Percentiles rank a stretch among this genome's conserved stretches.
Conservation (phyloP, 2,329 filamentous ascomycete species). For the Apiospora malaysiana region DNA sequence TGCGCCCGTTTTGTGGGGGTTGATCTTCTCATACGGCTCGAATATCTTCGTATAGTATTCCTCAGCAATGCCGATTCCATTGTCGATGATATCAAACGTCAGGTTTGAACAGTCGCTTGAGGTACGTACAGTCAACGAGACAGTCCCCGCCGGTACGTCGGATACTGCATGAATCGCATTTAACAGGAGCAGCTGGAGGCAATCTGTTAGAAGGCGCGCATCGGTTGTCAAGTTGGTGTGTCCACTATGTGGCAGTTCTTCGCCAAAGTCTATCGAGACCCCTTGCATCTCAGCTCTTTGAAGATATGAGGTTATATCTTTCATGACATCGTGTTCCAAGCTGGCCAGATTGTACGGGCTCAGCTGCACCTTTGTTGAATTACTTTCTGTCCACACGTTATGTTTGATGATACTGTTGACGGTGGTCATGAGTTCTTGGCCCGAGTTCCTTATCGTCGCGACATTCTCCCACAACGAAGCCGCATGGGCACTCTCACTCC, state of each 20-base stretch:
- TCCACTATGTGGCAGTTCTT: not conserved
- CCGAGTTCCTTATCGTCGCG: constrained; percentile 21
- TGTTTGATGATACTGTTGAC: constrained; percentile 25
- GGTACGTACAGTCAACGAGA: constrained; percentile 4
- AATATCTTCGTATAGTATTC: constrained; percentile 18
- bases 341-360: constrained; percentile 19
- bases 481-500: not conserved
- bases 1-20: constrained; percentile 22
- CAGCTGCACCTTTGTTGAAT: not conserved
- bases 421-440: constrained; percentile 23
- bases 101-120: not conserved
- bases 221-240: constrained; percentile 22
- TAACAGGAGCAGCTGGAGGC: constrained; percentile 18
- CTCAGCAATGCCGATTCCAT: constrained; percentile 20
- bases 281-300: constrained; percentile 3
- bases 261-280: constrained; percentile 19
- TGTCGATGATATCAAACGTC: constrained; percentile 22
- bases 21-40: constrained; percentile 25
- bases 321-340: constrained; percentile 21
- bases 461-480: constrained; percentile 14
- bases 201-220: constrained; percentile 18
- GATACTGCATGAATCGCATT: constrained; percentile 21
- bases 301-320: constrained; percentile 8
- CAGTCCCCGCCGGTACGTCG: not conserved
- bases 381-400: constrained; percentile 22